Base-by-base conservation (phyloP, 2,329 filamentous ascomycete genomes). In the Colletotrichum endophyticum region DNA sequence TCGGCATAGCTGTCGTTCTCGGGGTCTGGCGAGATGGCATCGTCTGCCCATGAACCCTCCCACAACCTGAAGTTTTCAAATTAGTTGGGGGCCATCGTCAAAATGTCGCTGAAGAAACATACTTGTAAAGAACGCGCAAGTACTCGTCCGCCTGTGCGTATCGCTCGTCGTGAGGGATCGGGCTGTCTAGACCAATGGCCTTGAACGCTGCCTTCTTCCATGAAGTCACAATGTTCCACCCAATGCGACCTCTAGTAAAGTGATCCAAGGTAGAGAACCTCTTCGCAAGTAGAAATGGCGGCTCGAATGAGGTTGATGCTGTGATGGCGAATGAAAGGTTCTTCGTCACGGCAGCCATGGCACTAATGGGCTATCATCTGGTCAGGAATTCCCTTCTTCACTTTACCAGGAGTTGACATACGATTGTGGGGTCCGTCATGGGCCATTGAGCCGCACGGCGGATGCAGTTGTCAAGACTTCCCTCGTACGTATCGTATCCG, bases 341-440 rank as follows among this genome's bases (percentile, higher is more conserved):
- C 83, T 92, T 93, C 1, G 92, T 93, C 34, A 92, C 92, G 0
- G 92, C 91, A 5, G 92, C 92, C 92, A 94, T 94, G 36, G 92
- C 92, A 4, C 88, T 88, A 71, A 93, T 92, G 4, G 91, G 90
- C 89, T 91, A 22, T 25, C 44, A 25, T 27, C 9, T 34, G 7
- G 62, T 66, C 7, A 61, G 19, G 22, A 11, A 63, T 2, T 9
- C 4, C 8, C 22, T 22, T 3, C 9, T 5, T 27, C 13, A 30
- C 28, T 4, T 9, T 30, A 28, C 28, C 6, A 16, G 15, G 15
- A 34, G 19, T 44, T 4, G 6, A 84, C 88, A 79, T 80, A 92
- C 90, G 79, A 93, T 93, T 0, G 89, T 89, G 0, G 92, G 92
- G 79, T 94, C 92, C 0, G 90, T 92, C 81, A 93, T 87, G 0